phyloP scores from a whole-genome alignment of 2,329 filamentous ascomycete genomes.

The Lachnellula occidentalis region DNA sequence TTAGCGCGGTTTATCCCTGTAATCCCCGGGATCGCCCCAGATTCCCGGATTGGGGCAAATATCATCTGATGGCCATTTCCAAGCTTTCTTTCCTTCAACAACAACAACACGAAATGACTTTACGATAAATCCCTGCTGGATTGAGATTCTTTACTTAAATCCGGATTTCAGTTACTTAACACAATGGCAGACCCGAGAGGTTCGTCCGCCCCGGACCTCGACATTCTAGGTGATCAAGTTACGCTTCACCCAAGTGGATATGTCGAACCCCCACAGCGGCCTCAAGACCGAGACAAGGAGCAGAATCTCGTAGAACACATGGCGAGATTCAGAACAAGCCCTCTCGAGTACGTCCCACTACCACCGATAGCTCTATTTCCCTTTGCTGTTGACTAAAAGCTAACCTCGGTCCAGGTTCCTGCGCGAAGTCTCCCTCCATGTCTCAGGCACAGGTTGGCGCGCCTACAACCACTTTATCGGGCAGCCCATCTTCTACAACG shows the following conservation, averaged over 20 bases:
- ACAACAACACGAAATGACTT: not conserved
- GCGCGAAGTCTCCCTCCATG: conserved; percentile 86
- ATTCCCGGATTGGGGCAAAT: not conserved
- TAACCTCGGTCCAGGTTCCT: conserved; percentile 59
- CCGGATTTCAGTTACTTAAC: not conserved
- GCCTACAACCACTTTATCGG: conserved; percentile 88
- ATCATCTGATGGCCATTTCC: not conserved
- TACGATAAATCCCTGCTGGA: not conserved
- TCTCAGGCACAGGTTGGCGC: conserved; percentile 91
- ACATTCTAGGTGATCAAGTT: conserved; percentile 69
- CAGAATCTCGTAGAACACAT: conserved; percentile 74
- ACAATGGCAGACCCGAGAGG: conserved; percentile 33
- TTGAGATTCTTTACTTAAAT: conserved; percentile 1
- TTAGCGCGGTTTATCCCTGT: not conserved
- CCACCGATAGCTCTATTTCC: not conserved
- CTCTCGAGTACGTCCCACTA: conserved; percentile 45
- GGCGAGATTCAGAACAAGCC: conserved; percentile 73
- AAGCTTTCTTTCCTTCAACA: not conserved
- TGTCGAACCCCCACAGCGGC: conserved; percentile 42
- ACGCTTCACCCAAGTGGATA: conserved; percentile 70
- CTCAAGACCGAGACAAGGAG: conserved; percentile 52
- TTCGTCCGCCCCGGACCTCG: conserved; percentile 59
- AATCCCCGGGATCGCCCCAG: conserved; percentile 2
- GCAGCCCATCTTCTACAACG: conserved; percentile 87
- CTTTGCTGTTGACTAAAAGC: not conserved